Evolutionary conservation across 805 yeast species (phyloP), one percentile per base, ranked within the genome.

Genomic region (Ogataea angusta): DNA sequence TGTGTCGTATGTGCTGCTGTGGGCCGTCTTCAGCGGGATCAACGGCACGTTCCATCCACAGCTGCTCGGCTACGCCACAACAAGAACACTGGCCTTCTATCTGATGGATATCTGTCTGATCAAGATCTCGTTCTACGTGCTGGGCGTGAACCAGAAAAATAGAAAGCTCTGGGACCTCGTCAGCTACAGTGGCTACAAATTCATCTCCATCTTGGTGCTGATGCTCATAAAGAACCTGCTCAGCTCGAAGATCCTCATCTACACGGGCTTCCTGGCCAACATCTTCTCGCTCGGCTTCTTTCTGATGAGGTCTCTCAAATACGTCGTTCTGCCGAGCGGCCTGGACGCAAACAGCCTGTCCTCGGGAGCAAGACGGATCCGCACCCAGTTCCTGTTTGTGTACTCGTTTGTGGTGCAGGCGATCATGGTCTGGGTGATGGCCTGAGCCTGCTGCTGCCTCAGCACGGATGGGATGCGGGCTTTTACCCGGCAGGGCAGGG

Each of bases 41-140:
- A 76, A 80, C 42, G 96, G 95, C 19, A 81, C 81, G 22, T 93
- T 93, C 69, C 95, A 91, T 54, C 99, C 99, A 0, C 90, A 90
- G 59, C 72, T 89, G 53, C 76, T 95, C 48, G 96, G 97, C 7
- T 80, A 81, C 57, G 80, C 90, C 45, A 80, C 95, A 14, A 82
- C 95, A 7, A 85, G 87, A 52, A 87, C 95, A 1, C 63, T 89
- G 49, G 96, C 95, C 0, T 84, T 87, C 56, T 78, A 88, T 42
- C 54, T 87, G 14, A 54, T 86, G 44, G 99, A 93, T 63, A 72
- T 91, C 15, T 62, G 76, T 30, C 69, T 91, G 19, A 74, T 93
- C 52, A 85, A 84, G 56, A 67, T 87, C 30, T 95, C 95, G 2
- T 75, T 95, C 42, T 93, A 91, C 64, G 69, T 91, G 34, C 72